phyloP scores from a whole-genome alignment of 495 filamentous ascomycete species.

The Penicillium bovifimosum region DNA sequence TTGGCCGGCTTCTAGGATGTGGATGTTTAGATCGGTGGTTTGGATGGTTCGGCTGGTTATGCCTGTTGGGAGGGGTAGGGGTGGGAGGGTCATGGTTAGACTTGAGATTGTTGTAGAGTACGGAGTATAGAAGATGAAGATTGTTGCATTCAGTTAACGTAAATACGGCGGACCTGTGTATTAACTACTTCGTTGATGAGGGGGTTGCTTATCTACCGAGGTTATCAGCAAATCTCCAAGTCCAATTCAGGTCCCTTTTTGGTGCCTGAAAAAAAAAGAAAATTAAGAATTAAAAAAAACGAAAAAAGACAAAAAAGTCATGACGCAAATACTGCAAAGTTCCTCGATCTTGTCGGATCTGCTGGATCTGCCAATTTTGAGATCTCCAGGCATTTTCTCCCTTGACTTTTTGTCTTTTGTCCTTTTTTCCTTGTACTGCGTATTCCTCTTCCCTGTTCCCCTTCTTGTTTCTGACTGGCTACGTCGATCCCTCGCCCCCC shows the following conservation, averaged over 20 bases:
- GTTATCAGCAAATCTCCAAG: too few relatives aligned
- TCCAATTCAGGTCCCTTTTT: too few relatives aligned
- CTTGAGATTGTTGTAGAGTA: not conserved
- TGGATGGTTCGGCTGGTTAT: slow-evolving; percentile 47
- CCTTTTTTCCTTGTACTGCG: too few relatives aligned
- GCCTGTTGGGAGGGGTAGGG: slow-evolving; percentile 49
- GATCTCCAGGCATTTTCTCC: slow-evolving; percentile 1
- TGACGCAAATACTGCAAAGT: slow-evolving; percentile 36
- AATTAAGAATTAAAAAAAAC: too few relatives aligned
- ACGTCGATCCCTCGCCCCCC: slow-evolving; percentile 1
- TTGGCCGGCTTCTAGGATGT: slow-evolving; percentile 52
- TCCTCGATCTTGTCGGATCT: slow-evolving; percentile 5
- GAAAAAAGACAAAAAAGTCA: slow-evolving; percentile 15
- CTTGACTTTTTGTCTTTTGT: not conserved
- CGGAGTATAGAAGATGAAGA: too few relatives aligned
- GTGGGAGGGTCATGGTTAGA: slow-evolving; percentile 14
- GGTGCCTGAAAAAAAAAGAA: slow-evolving; percentile 3
- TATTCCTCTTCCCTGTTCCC: not conserved
- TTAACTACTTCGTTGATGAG: too few relatives aligned
- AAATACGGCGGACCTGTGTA: too few relatives aligned
- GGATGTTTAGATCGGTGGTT: slow-evolving; percentile 50
- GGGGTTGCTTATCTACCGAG: too few relatives aligned
- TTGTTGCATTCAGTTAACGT: too few relatives aligned
- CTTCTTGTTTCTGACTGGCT: slow-evolving; percentile 3
- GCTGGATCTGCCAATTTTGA: not conserved